Conservation (phyloP, 805 yeast species). For the Torulaspora quercuum region DNA sequence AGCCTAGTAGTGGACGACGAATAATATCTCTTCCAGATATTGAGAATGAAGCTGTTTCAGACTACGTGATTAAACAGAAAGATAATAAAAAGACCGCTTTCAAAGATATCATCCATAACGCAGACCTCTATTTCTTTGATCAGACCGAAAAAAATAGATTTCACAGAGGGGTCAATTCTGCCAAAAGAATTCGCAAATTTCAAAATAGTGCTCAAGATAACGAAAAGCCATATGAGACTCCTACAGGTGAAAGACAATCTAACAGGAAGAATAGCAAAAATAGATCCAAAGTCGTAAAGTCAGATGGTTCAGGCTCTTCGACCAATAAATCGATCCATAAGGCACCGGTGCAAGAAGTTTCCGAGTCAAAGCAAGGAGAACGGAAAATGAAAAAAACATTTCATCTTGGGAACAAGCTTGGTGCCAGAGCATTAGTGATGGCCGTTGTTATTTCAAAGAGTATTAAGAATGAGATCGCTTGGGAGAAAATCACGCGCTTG, state of each 20-base stretch:
- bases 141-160: conserved; percentile 32
- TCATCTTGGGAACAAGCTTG: conserved; percentile 39
- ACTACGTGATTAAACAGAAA: conserved; percentile 27
- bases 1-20: conserved; percentile 22
- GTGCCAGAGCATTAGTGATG: conserved; percentile 55
- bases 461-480: conserved; percentile 57
- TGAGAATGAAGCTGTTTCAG: conserved; percentile 18
- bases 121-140: conserved; percentile 37
- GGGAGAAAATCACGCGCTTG: conserved; percentile 54
- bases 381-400: conserved; percentile 12
- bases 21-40: conserved; percentile 27
- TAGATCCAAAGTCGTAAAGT: background rate
- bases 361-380: no score
- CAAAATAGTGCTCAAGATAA: conserved; percentile 17
- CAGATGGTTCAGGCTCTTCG: background rate
- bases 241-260: conserved; percentile 1
- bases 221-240: background rate
- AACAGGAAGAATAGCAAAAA: conserved; percentile 3
- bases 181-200: conserved; percentile 32
- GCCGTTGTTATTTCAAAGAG: conserved; percentile 67
- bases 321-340: conserved; percentile 1
- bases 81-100: conserved; percentile 27
- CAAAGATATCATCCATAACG: conserved; percentile 29
- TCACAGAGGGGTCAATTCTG: conserved; percentile 31
- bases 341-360: background rate